Base-by-base conservation (phyloP, 306 rosid species). In the Vigna unguiculata region DNA sequence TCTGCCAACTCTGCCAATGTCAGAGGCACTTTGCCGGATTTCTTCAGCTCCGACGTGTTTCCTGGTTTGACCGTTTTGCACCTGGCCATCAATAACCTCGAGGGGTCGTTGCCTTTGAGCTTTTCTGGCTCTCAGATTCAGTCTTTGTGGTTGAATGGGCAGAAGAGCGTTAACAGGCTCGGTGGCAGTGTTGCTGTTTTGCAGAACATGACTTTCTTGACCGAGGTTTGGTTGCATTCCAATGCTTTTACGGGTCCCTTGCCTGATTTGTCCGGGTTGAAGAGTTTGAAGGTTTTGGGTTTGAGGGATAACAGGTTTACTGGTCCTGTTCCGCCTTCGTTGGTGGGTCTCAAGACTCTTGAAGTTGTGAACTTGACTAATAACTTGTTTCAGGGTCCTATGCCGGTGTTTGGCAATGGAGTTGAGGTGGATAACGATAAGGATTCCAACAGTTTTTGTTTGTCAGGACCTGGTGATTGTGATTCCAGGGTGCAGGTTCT, bases 71-170 rank as follows among this genome's bases (percentile, higher is more conserved):
- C 76, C 36, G 82, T 72, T 83, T 78, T 93, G 84, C 98, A 91
- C 52, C 75, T 93, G 70, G 87, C 98, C 16, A 87, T 90, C 73
- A 93, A 93, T 36, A 41, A 62, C 41, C 89, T 93, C 1, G 83
- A 86, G 59, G 97, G 97, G 0, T 83, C 71, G 1, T 79, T 93
- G 78, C 98, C 96, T 3, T 19, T 15, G 57, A 72, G 83, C 71
- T 85, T 91, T 53, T 59, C 89, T 1, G 80, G 86, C 7, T 86
- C 88, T 3, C 87, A 85, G 58, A 71, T 93, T 76, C 84, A 82
- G 86, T 86, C 93, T 62, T 53, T 93, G 67, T 93, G 96, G 98
- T 71, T 93, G 63, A 93, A 93, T 79, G 98, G 98, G 47, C 98
- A 93, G 28, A 62, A 62, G 19, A 83, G 96, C 65, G 76, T 22